Percentiles rank a stretch among this genome's conserved stretches.
phyloP scores from a whole-genome alignment of 2,329 filamentous ascomycete genomes.

The Trichoderma atroviride region DNA sequence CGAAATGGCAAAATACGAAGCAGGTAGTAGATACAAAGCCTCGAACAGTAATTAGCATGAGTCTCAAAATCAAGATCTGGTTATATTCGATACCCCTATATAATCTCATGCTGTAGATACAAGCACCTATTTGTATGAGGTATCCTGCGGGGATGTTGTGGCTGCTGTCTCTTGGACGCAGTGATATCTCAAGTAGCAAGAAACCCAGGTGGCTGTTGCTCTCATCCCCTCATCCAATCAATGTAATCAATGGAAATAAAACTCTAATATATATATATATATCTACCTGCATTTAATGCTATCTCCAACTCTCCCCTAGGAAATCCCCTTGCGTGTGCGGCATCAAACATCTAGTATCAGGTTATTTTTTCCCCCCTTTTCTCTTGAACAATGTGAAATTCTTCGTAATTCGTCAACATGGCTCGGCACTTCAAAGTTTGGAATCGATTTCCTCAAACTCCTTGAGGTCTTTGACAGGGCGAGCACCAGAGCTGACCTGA shows the following conservation, averaged over 20 bases:
- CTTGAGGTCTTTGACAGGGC: constrained; percentile 72
- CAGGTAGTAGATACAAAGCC: background rate
- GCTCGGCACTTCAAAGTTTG: constrained; percentile 62
- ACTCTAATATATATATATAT: constrained; percentile 6
- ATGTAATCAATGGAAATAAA: background rate
- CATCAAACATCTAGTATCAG: constrained; percentile 26
- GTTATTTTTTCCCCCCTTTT: background rate
- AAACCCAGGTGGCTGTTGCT: background rate
- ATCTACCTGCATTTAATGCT: constrained; percentile 9
- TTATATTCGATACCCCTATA: too few relatives aligned
- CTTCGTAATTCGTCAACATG: constrained; percentile 14
- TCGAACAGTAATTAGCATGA: too few relatives aligned
- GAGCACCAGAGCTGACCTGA: constrained; percentile 70
- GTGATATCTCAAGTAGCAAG: background rate
- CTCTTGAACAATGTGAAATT: constrained; percentile 12
- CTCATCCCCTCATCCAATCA: background rate
- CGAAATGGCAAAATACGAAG: background rate
- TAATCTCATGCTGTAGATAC: background rate
- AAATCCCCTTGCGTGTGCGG: constrained; percentile 25
- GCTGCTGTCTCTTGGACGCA: background rate
- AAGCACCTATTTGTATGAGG: background rate
- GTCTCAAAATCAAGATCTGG: background rate
- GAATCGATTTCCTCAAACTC: constrained; percentile 85
- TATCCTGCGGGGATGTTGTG: background rate
- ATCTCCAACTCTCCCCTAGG: background rate